phyloP scores from a whole-genome alignment of 2,329 filamentous ascomycete species.

The Alternaria alternata region DNA sequence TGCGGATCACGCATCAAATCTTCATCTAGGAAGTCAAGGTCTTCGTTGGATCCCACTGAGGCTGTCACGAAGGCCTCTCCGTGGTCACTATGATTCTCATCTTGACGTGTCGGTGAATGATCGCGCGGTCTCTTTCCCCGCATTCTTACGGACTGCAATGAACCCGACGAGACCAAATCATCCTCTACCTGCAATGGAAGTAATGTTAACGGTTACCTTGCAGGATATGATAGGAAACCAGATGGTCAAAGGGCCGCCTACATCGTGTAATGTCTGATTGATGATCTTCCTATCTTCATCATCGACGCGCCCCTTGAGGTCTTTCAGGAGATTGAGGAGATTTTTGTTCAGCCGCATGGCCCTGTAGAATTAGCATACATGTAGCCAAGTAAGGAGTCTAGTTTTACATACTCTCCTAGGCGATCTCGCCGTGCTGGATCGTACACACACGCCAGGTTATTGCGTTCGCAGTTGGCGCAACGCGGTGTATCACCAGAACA shows the following conservation, averaged over 20 bases:
- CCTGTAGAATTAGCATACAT: conserved; percentile 12
- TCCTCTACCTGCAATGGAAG: conserved; percentile 24
- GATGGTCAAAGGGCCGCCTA: conserved; percentile 6
- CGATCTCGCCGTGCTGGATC: conserved; percentile 36
- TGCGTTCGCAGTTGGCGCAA: conserved; percentile 28
- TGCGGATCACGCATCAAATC: conserved; percentile 39
- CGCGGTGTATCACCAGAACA: conserved; percentile 35
- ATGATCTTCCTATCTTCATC: conserved; percentile 28
- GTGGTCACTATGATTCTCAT: not conserved
- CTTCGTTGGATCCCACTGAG: conserved; percentile 40
- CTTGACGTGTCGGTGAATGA: conserved; percentile 1
- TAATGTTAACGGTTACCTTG: not conserved
- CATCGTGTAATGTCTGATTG: conserved; percentile 26
- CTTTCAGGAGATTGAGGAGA: conserved; percentile 25
- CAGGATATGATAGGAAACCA: not conserved
- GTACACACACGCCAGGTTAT: conserved; percentile 26
- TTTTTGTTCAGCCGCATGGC: conserved; percentile 31
- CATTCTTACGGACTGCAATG: conserved; percentile 3
- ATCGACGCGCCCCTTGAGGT: conserved; percentile 25
- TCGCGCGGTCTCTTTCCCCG: conserved; percentile 28
- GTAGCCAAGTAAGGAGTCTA: not conserved
- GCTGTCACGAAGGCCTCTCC: conserved; percentile 34
- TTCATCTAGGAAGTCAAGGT: conserved; percentile 40
- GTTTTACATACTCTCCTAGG: conserved; percentile 27
- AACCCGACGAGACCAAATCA: conserved; percentile 20